phyloP scores from a whole-genome alignment of 2,329 filamentous ascomycete species.

The Zymoseptoria crescenta region DNA sequence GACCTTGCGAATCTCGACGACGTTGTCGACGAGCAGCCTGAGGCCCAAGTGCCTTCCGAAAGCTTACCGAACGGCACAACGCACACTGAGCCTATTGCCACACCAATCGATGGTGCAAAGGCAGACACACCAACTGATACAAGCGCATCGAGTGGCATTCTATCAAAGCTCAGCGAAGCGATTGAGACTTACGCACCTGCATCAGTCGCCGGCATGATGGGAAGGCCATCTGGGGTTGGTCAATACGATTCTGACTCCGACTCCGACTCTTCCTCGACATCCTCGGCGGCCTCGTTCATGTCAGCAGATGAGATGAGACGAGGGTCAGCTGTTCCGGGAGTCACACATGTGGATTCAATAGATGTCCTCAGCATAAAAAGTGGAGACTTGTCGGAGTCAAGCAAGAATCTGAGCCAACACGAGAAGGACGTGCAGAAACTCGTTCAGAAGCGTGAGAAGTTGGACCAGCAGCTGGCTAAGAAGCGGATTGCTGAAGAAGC shows the following conservation, averaged over 20 bases:
- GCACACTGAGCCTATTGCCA: background rate
- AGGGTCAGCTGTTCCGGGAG: constrained; percentile 25
- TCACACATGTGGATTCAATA: constrained; percentile 17
- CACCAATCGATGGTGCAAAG: background rate
- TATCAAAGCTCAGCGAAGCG: constrained; percentile 24
- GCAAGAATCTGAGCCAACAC: constrained; percentile 26
- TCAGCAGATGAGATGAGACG: constrained; percentile 36
- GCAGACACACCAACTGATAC: background rate
- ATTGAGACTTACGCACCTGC: constrained; percentile 30
- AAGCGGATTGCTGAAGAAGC: constrained; percentile 46
- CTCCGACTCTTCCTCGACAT: constrained; percentile 18
- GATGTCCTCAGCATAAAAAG: constrained; percentile 19
- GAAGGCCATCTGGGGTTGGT: constrained; percentile 10
- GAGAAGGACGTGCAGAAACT: constrained; percentile 61
- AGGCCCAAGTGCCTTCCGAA: background rate
- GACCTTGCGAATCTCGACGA: constrained; percentile 24
- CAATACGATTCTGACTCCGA: constrained; percentile 4
- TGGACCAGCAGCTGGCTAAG: constrained; percentile 56
- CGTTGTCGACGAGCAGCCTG: background rate
- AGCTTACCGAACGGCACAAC: background rate
- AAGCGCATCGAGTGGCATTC: constrained; percentile 19
- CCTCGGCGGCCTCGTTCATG: constrained; percentile 31
- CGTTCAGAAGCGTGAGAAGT: constrained; percentile 51
- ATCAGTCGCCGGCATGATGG: constrained; percentile 22
- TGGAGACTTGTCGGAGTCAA: constrained; percentile 8